Conservation (phyloP, 2,329 filamentous ascomycete genomes). For the Lojkania enalia region DNA sequence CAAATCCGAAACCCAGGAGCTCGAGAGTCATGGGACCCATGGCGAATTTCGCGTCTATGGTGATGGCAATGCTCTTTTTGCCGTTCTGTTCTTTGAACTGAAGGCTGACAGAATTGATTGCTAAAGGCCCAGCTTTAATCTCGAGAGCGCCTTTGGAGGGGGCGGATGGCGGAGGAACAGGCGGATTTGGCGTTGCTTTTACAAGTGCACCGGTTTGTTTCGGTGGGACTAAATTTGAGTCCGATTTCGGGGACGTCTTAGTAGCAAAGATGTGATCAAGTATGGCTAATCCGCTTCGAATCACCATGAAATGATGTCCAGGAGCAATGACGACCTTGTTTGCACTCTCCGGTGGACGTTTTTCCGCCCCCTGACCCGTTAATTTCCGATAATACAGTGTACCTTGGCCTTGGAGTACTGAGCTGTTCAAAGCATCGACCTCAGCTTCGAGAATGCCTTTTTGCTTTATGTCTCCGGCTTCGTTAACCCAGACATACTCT, state of each 20-base stretch:
- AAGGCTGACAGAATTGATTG: neutral
- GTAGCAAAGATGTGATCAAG: neutral
- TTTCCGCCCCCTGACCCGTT: neutral
- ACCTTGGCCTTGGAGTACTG: too few relatives aligned
- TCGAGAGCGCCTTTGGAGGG: neutral
- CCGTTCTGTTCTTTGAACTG: neutral
- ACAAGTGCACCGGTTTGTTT: too few relatives aligned
- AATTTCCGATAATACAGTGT: too few relatives aligned
- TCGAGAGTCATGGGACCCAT: neutral
- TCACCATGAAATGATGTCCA: constrained; percentile 3
- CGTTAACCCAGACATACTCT: neutral
- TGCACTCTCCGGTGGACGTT: neutral
- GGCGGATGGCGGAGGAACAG: neutral
- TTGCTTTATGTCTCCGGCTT: too few relatives aligned
- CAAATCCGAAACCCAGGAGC: neutral
- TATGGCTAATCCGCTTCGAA: neutral
- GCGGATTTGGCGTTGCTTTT: too few relatives aligned
- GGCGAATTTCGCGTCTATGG: neutral
- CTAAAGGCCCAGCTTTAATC: neutral
- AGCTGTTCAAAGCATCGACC: neutral
- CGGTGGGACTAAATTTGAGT: too few relatives aligned
- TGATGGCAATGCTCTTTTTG: neutral
- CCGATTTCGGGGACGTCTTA: too few relatives aligned
- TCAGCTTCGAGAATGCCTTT: neutral
- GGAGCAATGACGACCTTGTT: neutral